Base-by-base conservation (phyloP, 2,329 filamentous ascomycete species). In the Venturia aucupariae region DNA sequence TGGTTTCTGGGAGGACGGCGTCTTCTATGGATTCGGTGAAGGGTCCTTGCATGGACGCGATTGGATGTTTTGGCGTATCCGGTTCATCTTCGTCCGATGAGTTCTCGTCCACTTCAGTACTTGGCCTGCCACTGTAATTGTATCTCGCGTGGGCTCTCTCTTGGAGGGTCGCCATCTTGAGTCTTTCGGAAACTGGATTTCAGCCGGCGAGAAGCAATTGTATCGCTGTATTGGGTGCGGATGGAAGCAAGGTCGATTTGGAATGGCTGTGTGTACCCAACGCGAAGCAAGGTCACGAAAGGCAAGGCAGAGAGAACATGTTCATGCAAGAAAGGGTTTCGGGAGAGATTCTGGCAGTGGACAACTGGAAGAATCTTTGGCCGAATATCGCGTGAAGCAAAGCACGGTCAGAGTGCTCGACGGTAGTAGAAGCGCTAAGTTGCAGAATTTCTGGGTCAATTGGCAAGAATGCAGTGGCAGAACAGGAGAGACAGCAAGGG, bases 11-110 rank as follows among this genome's bases (percentile, higher is more conserved):
- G 67, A 73, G 65, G 82, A 75, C 72, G 41, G 87, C 87, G 71
- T 94, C 90, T 65, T 85, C 78, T 69, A 94, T 84, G 1, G 90
- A 93, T 76, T 94, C 90, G 69, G 89, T 86, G 73, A 95, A 94
- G 67, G 90, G 89, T 67, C 83, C 84, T 74, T 94, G 90, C 84
- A 94, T 89, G 38, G 84, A 82, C 19, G 84, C 78, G 62, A 94
- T 87, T 7, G 90, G 90, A 72, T 95, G 90, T 54, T 76, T 72
- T n/a, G 83, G 83, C 66, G 79, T 73, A 54, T 71, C 69, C 32
- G 55, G n/a, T 22, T 65, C 63, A 32, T 65, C 63, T 62, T 72
- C 62, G 38, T 64, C 55, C 39, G 61, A 65, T 2, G 64, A 64
- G 19, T 70, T 68, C 30, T 61, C 60, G 38, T 69, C 67, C 24